These are phyloP conservation scores for Penicillium thymicola DNA, from an alignment of 2,329 filamentous ascomycete genomes.

Conservation along the genomic window DNA sequence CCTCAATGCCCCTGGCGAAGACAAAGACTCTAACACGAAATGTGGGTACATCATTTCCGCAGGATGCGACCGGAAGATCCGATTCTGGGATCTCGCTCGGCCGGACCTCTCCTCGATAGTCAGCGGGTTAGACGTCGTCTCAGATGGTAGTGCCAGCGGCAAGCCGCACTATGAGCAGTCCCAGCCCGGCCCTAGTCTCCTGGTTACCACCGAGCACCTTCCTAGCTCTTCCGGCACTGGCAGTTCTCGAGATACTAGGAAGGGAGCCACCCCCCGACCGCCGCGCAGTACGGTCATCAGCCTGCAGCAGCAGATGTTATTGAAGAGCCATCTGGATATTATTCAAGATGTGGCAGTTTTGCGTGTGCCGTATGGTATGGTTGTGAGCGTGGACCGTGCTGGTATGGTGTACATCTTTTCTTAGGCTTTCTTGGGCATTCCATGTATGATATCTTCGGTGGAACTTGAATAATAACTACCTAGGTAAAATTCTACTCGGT, in stretches of 20 bases:
- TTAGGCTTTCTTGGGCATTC: conserved; percentile 26
- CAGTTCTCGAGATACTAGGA: conserved; percentile 29
- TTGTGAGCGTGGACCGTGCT: conserved; percentile 81
- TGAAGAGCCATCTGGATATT: conserved; percentile 82
- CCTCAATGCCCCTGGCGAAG: conserved; percentile 66
- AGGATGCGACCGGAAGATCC: conserved; percentile 83
- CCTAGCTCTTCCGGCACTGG: conserved; percentile 40
- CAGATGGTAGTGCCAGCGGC: conserved; percentile 44
- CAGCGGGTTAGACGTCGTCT: conserved; percentile 70
- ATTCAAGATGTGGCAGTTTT: conserved; percentile 85
- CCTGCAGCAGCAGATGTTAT: conserved; percentile 77
- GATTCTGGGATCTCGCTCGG: conserved; percentile 86
- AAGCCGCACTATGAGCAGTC: conserved; percentile 69
- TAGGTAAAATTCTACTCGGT: neutral
- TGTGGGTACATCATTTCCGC: conserved; percentile 83
- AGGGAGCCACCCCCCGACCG: conserved; percentile 46
- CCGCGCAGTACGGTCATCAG: conserved; percentile 81
- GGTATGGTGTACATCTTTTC: conserved; percentile 83
- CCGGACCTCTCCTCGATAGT: conserved; percentile 76
- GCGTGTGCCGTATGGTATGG: conserved; percentile 88
- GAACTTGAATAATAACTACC: neutral
- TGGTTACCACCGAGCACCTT: conserved; percentile 63
- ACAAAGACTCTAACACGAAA: conserved; percentile 53
- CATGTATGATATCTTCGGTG: neutral
- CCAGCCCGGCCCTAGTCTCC: conserved; percentile 61